Conservation (phyloP, 2,329 filamentous ascomycete species). For the Aureobasidium sp. region DNA sequence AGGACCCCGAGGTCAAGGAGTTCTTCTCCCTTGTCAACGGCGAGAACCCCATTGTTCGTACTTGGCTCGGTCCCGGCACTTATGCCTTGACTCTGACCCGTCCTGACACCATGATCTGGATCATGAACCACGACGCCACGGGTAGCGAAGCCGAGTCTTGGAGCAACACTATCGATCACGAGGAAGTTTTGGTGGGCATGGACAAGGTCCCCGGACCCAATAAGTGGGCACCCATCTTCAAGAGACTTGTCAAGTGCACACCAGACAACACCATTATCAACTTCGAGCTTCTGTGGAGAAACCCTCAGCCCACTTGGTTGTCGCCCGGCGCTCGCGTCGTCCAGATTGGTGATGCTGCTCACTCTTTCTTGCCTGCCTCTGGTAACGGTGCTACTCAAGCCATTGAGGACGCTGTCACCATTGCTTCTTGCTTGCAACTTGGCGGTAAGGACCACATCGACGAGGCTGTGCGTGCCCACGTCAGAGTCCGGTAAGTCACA, state of each 20-base stretch:
- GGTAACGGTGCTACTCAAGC: slow-evolving; percentile 42
- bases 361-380: slow-evolving; percentile 40
- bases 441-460: slow-evolving; percentile 35
- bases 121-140: slow-evolving; percentile 43
- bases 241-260: slow-evolving; percentile 38
- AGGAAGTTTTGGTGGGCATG: slow-evolving; percentile 41
- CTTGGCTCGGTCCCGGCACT: slow-evolving; percentile 37
- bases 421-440: slow-evolving; percentile 41
- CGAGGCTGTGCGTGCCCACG: slow-evolving; percentile 34
- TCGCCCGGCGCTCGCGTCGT: slow-evolving; percentile 38
- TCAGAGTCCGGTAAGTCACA: slow-evolving; percentile 34
- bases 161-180: slow-evolving; percentile 41
- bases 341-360: slow-evolving; percentile 40
- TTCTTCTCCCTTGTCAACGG: slow-evolving; percentile 39
- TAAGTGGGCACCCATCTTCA: slow-evolving; percentile 42
- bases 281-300: slow-evolving; percentile 38
- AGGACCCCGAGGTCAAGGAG: slow-evolving; percentile 41
- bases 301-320: slow-evolving; percentile 40
- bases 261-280: slow-evolving; percentile 43
- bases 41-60: slow-evolving; percentile 40
- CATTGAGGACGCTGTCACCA: slow-evolving; percentile 41
- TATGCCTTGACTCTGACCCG: slow-evolving; percentile 41
- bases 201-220: slow-evolving; percentile 37
- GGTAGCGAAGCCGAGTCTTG: slow-evolving; percentile 40
- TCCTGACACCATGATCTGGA: slow-evolving; percentile 44